Conservation (phyloP, 495 filamentous ascomycete species). For the Aspergillus campestris region DNA sequence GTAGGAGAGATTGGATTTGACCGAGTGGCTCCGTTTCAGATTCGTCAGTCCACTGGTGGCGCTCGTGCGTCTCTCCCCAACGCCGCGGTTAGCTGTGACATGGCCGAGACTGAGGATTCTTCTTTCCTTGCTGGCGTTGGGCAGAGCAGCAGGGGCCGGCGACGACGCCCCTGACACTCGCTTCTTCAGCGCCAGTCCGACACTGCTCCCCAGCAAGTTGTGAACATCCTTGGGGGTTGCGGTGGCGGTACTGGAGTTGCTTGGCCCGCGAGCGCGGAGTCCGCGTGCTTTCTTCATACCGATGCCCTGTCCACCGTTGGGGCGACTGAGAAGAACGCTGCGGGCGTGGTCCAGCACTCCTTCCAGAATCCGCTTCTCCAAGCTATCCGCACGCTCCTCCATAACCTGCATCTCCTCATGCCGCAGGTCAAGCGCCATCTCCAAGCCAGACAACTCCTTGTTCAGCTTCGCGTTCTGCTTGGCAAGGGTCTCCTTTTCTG, state of each 20-base stretch:
- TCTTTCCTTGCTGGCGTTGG: slow-evolving; percentile 44
- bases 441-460: slow-evolving; percentile 76
- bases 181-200: slow-evolving; percentile 46
- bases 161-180: slow-evolving; percentile 33
- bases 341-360: slow-evolving; percentile 93
- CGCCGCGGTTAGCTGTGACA: slow-evolving; percentile 69
- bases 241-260: slow-evolving; percentile 28
- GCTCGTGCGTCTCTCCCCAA: slow-evolving; percentile 44
- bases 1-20: slow-evolving; percentile 52
- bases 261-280: slow-evolving; percentile 35
- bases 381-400: slow-evolving; percentile 73
- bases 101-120: slow-evolving; percentile 85
- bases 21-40: slow-evolving; percentile 62
- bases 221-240: slow-evolving; percentile 30
- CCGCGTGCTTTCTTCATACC: slow-evolving; percentile 66
- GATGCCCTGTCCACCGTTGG: slow-evolving; percentile 43
- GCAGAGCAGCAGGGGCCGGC: slow-evolving; percentile 40
- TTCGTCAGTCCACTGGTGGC: slow-evolving; percentile 37
- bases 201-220: slow-evolving; percentile 38
- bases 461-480: slow-evolving; percentile 67
- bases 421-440: slow-evolving; percentile 80
- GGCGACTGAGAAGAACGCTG: slow-evolving; percentile 61
- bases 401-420: slow-evolving; percentile 85
- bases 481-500: slow-evolving; percentile 62
- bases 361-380: slow-evolving; percentile 89